Conservation (phyloP, 2,329 filamentous ascomycete species). For the Hymenoscyphus linearis region DNA sequence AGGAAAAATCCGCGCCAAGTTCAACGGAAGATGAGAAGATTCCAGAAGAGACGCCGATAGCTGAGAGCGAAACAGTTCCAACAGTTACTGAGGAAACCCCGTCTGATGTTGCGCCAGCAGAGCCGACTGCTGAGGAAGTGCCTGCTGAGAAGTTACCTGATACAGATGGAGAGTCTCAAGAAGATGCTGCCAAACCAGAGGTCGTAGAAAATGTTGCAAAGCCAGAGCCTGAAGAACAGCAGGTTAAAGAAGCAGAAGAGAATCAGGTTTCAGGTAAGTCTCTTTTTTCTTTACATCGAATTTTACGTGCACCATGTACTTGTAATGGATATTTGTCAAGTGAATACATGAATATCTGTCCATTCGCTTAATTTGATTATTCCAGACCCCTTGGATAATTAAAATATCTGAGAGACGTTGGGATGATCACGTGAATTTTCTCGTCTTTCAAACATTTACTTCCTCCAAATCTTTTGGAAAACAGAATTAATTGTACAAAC, state of each 20-base stretch:
- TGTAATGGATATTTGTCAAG: too few species aligned
- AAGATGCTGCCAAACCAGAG: slow-evolving; percentile 6
- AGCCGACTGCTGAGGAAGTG: slow-evolving; percentile 11
- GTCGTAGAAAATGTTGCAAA: slow-evolving; percentile 2
- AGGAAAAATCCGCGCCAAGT: background rate
- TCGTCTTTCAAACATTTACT: too few species aligned
- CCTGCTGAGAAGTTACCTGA: slow-evolving; percentile 6
- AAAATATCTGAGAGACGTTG: too few species aligned
- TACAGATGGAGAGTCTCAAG: background rate
- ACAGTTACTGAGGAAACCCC: slow-evolving; percentile 8
- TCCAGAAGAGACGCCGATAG: slow-evolving; percentile 4
- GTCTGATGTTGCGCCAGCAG: slow-evolving; percentile 3
- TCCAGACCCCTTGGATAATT: too few species aligned
- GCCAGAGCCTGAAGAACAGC: too few species aligned
- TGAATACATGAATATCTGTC: too few species aligned
- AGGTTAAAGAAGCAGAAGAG: too few species aligned
- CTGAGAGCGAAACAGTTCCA: slow-evolving; percentile 7
- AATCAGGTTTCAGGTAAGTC: too few species aligned
- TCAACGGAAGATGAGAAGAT: slow-evolving; percentile 9
- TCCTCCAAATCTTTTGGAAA: background rate
- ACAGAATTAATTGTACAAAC: background rate
- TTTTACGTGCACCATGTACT: too few species aligned
- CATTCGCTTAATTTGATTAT: too few species aligned
- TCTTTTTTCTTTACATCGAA: too few species aligned
- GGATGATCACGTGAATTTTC: too few species aligned